phyloP scores from a whole-genome alignment of 2,329 filamentous ascomycete species.

The Aspergillus aculeatus region DNA sequence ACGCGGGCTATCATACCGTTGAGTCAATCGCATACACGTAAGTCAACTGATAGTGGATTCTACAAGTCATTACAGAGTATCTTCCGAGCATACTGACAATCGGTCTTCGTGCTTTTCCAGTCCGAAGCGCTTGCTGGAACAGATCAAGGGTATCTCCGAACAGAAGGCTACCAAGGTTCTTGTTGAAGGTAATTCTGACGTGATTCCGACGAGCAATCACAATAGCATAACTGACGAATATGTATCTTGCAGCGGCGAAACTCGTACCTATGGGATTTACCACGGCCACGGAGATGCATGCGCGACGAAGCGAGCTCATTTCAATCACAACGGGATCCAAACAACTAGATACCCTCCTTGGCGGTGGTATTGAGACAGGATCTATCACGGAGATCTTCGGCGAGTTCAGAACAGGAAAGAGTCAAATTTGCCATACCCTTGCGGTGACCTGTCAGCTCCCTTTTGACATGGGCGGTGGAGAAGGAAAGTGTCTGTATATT shows the following conservation, averaged over 20 bases:
- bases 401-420: conserved; percentile 97
- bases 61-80: background rate
- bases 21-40: conserved; percentile 94
- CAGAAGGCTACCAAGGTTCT: conserved; percentile 92
- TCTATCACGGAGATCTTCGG: conserved; percentile 98
- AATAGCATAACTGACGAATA: conserved; percentile 12
- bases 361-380: conserved; percentile 92
- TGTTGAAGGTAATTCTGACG: conserved; percentile 69
- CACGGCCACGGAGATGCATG: conserved; percentile 98
- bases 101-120: conserved; percentile 33
- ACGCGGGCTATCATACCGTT: conserved; percentile 92
- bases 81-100: background rate
- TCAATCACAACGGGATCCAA: conserved; percentile 98
- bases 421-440: conserved; percentile 97
- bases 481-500: conserved; percentile 97
- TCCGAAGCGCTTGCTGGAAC: conserved; percentile 73
- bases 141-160: conserved; percentile 97
- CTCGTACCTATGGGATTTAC: conserved; percentile 99
- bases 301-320: conserved; percentile 91
- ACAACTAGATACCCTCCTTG: conserved; percentile 90
- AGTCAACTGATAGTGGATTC: conserved; percentile 20
- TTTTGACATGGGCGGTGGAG: conserved; percentile 97
- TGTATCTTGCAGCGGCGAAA: conserved; percentile 68
- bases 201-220: background rate
- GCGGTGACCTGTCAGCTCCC: conserved; percentile 96